Evolutionary conservation across 2,329 filamentous ascomycete species (phyloP).

Genomic region (Neofusicoccum cordaticola): DNA sequence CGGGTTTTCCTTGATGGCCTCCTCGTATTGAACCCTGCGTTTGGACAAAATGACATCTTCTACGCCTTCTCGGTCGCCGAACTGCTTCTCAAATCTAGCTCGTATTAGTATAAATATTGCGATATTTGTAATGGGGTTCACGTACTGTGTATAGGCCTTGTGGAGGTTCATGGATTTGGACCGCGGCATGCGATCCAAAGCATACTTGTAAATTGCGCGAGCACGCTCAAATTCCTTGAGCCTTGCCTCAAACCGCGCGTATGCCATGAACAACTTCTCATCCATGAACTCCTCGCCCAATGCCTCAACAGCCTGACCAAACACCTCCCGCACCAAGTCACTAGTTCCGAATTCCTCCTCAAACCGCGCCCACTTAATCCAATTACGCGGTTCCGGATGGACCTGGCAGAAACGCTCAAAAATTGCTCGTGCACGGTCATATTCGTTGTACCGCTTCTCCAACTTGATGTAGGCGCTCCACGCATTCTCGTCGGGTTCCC

Average conservation of each 20-base stretch:
- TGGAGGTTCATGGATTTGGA: slow-evolving; percentile 82
- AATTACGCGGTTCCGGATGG: slow-evolving; percentile 91
- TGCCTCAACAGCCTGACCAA: slow-evolving; percentile 80
- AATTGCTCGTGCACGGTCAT: slow-evolving; percentile 82
- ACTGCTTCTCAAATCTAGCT: slow-evolving; percentile 78
- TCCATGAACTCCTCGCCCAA: slow-evolving; percentile 94
- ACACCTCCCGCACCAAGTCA: slow-evolving; percentile 88
- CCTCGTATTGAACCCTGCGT: slow-evolving; percentile 87
- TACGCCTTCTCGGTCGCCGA: slow-evolving; percentile 86
- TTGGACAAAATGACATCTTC: slow-evolving; percentile 97
- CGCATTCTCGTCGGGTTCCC: slow-evolving; percentile 93
- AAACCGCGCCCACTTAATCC: slow-evolving; percentile 98
- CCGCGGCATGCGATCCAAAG: slow-evolving; percentile 83
- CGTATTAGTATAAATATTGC: too few relatives aligned
- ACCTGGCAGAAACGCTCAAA: slow-evolving; percentile 88
- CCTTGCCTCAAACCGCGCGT: slow-evolving; percentile 91
- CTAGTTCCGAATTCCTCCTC: slow-evolving; percentile 94
- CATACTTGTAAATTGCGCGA: slow-evolving; percentile 94
- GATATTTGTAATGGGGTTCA: too few relatives aligned
- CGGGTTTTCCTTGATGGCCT: slow-evolving; percentile 87
- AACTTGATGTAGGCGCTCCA: slow-evolving; percentile 97
- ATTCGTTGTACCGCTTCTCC: slow-evolving; percentile 92
- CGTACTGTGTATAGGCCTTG: slow-evolving; percentile 84
- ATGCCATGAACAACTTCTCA: slow-evolving; percentile 91
- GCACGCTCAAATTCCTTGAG: slow-evolving; percentile 93